These are phyloP conservation scores for Lenzites betulinus DNA, from an alignment of 768 basidiomycete genomes.

Conservation along the genomic window DNA sequence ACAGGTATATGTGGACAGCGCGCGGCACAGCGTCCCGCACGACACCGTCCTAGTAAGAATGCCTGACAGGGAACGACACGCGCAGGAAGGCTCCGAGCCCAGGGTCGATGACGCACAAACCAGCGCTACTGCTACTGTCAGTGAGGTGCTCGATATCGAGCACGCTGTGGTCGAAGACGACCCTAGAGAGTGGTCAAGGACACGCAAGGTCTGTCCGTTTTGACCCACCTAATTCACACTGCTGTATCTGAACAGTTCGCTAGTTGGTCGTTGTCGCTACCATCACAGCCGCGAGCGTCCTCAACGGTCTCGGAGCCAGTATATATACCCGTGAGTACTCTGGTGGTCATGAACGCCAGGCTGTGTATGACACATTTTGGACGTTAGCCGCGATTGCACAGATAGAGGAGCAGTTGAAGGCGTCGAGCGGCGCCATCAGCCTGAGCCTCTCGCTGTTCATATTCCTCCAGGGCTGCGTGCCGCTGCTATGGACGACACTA, in stretches of 20 bases:
- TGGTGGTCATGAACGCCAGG: background rate
- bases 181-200: constrained; percentile 26
- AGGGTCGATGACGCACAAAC: background rate
- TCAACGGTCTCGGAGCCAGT: constrained; percentile 56
- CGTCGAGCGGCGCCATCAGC: constrained; percentile 62
- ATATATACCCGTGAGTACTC: constrained; percentile 59
- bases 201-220: constrained; percentile 20
- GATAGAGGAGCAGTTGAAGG: constrained; percentile 59
- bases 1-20: no score
- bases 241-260: background rate
- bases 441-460: constrained; percentile 70
- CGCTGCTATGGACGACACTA: constrained; percentile 65
- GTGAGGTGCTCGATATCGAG: constrained; percentile 24
- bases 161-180: constrained; percentile 27
- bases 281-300: constrained; percentile 53
- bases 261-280: constrained; percentile 42
- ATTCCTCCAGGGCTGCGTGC: constrained; percentile 61
- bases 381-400: constrained; percentile 58
- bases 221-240: background rate
- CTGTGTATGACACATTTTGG: background rate
- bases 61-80: background rate
- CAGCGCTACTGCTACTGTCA: background rate
- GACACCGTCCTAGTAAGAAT: no score
- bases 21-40: no score
- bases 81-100: background rate